These are phyloP conservation scores for Pseudogymnoascus pannorum DNA, from an alignment of 2,329 filamentous ascomycete genomes.

Conservation along the genomic window DNA sequence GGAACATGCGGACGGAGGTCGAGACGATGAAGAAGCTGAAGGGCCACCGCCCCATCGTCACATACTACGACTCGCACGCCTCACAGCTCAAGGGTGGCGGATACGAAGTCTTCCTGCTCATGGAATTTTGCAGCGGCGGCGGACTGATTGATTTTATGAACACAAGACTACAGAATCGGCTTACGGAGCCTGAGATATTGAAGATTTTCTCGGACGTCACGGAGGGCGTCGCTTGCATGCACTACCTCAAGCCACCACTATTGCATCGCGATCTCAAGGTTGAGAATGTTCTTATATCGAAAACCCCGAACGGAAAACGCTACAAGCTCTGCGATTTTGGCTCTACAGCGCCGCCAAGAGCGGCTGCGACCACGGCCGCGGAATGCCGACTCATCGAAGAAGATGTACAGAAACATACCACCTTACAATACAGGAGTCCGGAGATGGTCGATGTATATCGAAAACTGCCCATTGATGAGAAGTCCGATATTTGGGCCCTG, in stretches of 20 bases:
- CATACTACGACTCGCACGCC: slow-evolving; percentile 96
- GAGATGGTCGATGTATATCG: slow-evolving; percentile 99
- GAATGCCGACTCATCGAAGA: slow-evolving; percentile 93
- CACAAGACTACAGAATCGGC: slow-evolving; percentile 85
- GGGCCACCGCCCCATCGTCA: slow-evolving; percentile 92
- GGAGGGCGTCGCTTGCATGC: slow-evolving; percentile 97
- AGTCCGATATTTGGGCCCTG: slow-evolving; percentile 94
- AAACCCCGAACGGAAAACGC: slow-evolving; percentile 47
- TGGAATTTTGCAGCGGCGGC: slow-evolving; percentile 95
- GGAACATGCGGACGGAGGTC: slow-evolving; percentile 95
- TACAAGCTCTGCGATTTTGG: slow-evolving; percentile 99
- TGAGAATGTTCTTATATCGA: slow-evolving; percentile 89
- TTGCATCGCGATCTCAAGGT: slow-evolving; percentile 95
- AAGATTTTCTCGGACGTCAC: slow-evolving; percentile 95
- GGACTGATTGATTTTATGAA: slow-evolving; percentile 99
- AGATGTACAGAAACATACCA: slow-evolving; percentile 94
- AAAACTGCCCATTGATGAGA: slow-evolving; percentile 94
- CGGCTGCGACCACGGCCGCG: slow-evolving; percentile 75
- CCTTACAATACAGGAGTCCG: slow-evolving; percentile 91
- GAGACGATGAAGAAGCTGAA: slow-evolving; percentile 99
- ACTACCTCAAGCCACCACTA: slow-evolving; percentile 90
- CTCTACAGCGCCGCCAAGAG: slow-evolving; percentile 74
- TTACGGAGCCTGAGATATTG: slow-evolving; percentile 95
- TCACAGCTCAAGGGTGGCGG: slow-evolving; percentile 87
- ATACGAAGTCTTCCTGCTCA: slow-evolving; percentile 95